These are phyloP conservation scores for Panicum hallii DNA, from an alignment of 202 grass and related monocot species.

Conservation along the genomic window DNA sequence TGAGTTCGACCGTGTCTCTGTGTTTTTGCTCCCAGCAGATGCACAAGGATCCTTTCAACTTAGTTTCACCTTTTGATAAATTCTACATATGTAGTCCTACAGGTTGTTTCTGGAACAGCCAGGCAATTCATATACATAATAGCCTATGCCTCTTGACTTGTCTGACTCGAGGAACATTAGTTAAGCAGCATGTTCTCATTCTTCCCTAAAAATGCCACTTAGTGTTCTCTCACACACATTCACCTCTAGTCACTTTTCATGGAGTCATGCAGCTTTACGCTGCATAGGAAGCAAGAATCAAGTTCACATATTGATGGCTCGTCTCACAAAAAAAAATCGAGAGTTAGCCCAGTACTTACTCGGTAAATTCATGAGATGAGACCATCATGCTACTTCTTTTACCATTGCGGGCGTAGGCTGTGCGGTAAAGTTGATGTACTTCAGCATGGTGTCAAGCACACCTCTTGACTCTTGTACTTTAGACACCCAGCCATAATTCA, in stretches of 20 bases:
- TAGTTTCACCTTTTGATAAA: background rate
- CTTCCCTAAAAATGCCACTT: background rate
- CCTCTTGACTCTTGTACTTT: background rate
- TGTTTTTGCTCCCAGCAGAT: background rate
- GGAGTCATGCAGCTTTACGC: background rate
- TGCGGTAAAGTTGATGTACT: background rate
- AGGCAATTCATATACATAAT: background rate
- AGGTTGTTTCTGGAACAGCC: background rate
- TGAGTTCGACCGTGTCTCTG: background rate
- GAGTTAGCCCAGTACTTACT: background rate
- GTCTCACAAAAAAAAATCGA: background rate
- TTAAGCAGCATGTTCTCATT: slow-evolving; percentile 7
- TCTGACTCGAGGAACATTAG: background rate
- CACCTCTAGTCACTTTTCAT: background rate
- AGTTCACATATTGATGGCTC: background rate
- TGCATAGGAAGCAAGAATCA: background rate
- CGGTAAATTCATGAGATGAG: background rate
- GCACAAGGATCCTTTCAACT: background rate
- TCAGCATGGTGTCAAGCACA: slow-evolving; percentile 8
- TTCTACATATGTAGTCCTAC: background rate
- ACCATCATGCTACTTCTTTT: background rate
- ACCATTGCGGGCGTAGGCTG: background rate
- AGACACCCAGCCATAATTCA: background rate
- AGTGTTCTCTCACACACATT: background rate
- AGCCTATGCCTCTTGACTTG: background rate